Conservation (phyloP, 2,329 filamentous ascomycete genomes). For the Colletotrichum sojae region DNA sequence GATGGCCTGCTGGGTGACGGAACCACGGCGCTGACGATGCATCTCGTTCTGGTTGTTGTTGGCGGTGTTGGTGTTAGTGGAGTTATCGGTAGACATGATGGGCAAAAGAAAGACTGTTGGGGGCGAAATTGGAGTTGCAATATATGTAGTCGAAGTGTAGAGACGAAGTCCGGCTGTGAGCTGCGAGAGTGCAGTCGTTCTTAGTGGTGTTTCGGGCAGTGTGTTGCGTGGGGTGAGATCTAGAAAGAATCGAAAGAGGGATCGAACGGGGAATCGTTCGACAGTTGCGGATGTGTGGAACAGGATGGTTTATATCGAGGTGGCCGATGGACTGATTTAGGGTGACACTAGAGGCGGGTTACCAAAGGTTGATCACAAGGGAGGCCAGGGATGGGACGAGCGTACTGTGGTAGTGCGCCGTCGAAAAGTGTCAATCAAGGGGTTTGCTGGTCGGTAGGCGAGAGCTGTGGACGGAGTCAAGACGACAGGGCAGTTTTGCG, state of each 20-base stretch:
- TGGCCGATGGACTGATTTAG: conserved; percentile 39
- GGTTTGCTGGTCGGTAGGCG: conserved; percentile 32
- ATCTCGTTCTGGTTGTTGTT: conserved; percentile 41
- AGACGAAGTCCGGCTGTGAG: neutral
- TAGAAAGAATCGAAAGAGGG: conserved; percentile 38
- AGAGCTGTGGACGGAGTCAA: conserved; percentile 20
- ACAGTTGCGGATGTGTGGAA: conserved; percentile 28
- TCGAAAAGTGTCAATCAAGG: conserved; percentile 40
- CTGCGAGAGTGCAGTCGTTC: conserved; percentile 10
- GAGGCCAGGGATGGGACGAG: conserved; percentile 39
- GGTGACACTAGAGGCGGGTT: conserved; percentile 37
- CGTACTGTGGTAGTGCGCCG: conserved; percentile 36
- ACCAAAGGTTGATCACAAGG: conserved; percentile 36
- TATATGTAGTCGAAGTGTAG: conserved; percentile 30
- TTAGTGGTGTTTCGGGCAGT: conserved; percentile 27
- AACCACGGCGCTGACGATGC: conserved; percentile 64
- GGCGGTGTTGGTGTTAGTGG: conserved; percentile 26
- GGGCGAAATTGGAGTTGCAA: conserved; percentile 6
- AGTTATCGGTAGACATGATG: conserved; percentile 41
- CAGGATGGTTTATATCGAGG: conserved; percentile 37
- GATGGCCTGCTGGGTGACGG: conserved; percentile 70
- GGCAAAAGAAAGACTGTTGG: neutral
- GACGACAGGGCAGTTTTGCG: conserved; percentile 15
- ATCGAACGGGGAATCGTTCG: conserved; percentile 41
- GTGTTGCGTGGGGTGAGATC: conserved; percentile 37